Conservation (phyloP, 768 basidiomycete species). For the Pleurotus eryngii region DNA sequence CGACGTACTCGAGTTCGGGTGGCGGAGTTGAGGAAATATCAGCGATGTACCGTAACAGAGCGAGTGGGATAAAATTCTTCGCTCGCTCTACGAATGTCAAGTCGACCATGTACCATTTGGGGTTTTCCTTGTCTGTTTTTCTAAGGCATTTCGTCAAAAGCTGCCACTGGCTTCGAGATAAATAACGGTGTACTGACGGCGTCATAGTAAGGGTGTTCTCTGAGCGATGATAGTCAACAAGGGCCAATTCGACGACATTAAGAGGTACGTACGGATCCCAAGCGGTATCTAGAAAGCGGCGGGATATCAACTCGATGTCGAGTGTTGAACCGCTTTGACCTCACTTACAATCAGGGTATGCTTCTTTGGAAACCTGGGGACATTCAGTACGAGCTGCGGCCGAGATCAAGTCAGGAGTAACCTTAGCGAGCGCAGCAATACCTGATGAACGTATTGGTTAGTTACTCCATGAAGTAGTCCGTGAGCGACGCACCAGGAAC, state of each 20-base stretch:
- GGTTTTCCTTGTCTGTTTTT: constrained; percentile 74
- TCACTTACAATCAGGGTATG: constrained; percentile 84
- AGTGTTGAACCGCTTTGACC: no score
- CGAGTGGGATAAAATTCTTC: constrained; percentile 71
- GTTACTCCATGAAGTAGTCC: no score
- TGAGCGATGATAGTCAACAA: constrained; percentile 15
- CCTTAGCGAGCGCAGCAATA: constrained; percentile 80
- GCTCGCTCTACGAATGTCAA: constrained; percentile 64
- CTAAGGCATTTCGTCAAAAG: constrained; percentile 29
- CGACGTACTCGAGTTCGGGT: constrained; percentile 55
- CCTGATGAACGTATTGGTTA: constrained; percentile 33
- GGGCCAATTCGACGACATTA: constrained; percentile 6
- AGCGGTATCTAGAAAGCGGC: constrained; percentile 63
- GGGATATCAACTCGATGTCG: neutral
- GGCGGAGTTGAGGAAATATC: constrained; percentile 25
- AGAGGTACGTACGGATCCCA: constrained; percentile 70
- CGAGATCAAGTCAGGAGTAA: constrained; percentile 22
- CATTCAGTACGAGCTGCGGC: no score
- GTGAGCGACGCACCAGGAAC: constrained; percentile 52
- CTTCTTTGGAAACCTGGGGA: constrained; percentile 68
- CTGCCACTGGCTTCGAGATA: no score
- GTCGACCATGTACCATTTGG: constrained; percentile 95
- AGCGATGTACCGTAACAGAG: constrained; percentile 67
- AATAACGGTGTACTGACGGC: constrained; percentile 36
- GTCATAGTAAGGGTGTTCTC: constrained; percentile 80